These are phyloP conservation scores for Candida ficus DNA, from an alignment of 805 yeast species.

Conservation along the genomic window DNA sequence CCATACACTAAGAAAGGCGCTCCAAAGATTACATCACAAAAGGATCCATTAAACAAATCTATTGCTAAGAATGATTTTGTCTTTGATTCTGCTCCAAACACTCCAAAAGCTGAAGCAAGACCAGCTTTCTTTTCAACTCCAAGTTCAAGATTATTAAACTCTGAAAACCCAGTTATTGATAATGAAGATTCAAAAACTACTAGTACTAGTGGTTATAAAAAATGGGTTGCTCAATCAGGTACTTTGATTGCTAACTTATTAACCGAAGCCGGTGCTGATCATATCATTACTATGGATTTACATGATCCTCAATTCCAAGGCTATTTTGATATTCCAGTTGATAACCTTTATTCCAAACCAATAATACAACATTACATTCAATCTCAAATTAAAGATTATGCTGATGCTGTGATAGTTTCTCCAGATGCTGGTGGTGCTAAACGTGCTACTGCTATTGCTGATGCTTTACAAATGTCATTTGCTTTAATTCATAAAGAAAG, in stretches of 20 bases:
- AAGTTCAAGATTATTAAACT: slow-evolving; percentile 11
- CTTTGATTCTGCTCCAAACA: slow-evolving; percentile 44
- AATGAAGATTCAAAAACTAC: slow-evolving; percentile 14
- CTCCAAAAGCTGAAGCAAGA: slow-evolving; percentile 19
- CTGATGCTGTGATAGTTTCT: slow-evolving; percentile 85
- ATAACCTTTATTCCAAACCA: slow-evolving; percentile 86
- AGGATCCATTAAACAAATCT: background rate
- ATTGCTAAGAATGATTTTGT: slow-evolving; percentile 32
- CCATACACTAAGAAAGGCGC: slow-evolving; percentile 79
- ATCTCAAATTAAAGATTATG: slow-evolving; percentile 70
- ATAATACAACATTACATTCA: slow-evolving; percentile 79
- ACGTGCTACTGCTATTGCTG: slow-evolving; percentile 92
- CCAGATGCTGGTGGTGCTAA: slow-evolving; percentile 99
- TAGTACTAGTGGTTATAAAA: slow-evolving; percentile 62
- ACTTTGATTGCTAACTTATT: slow-evolving; percentile 83
- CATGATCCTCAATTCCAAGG: slow-evolving; percentile 99
- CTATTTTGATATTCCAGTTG: slow-evolving; percentile 93
- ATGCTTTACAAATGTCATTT: slow-evolving; percentile 78
- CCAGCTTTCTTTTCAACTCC: slow-evolving; percentile 11
- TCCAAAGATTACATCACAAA: slow-evolving; percentile 31
- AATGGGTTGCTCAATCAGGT: slow-evolving; percentile 96
- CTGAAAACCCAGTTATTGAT: slow-evolving; percentile 30
- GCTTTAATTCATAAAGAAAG: slow-evolving; percentile 96
- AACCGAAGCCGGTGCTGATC: slow-evolving; percentile 93
- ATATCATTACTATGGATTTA: slow-evolving; percentile 93